Evolutionary conservation across 2,329 filamentous ascomycete species (phyloP), one percentile per base, ranked within the genome.

Genomic region (Zalaria obscura): DNA sequence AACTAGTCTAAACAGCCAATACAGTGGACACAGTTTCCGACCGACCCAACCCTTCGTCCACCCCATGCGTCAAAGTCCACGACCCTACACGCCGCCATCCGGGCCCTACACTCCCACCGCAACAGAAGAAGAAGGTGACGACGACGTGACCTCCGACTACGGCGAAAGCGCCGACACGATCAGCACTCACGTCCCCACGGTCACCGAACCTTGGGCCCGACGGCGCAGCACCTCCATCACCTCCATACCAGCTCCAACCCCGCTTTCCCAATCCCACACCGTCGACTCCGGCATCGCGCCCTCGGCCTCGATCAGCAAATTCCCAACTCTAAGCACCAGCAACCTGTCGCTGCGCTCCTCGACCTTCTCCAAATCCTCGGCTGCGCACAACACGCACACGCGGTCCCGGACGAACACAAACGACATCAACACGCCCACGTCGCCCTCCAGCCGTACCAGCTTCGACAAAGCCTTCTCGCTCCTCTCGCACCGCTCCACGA

Each of bases 381-480:
- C 7, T 7, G 7, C 29, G 7, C 7, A 32, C 29, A 32, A 32
- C 29, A 7, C 45, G 26, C 31, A 37, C 3, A 43, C 42, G 35
- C 62, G 68, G 26, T 64, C 71, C 25, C 61, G 69, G 3, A 60
- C 68, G 25, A 69, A 73, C 42, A 71, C 67, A 25, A 62, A 66
- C 40, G 64, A 65, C 3, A 54, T 69, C 41, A 70, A 74, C 38
- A 67, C 66, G 6, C 50, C 56, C 7, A 58, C 65, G 2, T 70
- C 70, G 1, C 69, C 70, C 3, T 68, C 67, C 43, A 70, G 71
- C 3, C 64, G 73, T 36, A 69, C 70, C 29, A 75, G 72, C 27
- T 63, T 76, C 41, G 73, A 77, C 52, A 71, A 68, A 46, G 65
- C 70, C 25, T 69, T 75, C 47, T 66, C 67, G 38, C 63, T 68